Conservation (phyloP, 2,329 filamentous ascomycete genomes). For the Trichoderma sp. region DNA sequence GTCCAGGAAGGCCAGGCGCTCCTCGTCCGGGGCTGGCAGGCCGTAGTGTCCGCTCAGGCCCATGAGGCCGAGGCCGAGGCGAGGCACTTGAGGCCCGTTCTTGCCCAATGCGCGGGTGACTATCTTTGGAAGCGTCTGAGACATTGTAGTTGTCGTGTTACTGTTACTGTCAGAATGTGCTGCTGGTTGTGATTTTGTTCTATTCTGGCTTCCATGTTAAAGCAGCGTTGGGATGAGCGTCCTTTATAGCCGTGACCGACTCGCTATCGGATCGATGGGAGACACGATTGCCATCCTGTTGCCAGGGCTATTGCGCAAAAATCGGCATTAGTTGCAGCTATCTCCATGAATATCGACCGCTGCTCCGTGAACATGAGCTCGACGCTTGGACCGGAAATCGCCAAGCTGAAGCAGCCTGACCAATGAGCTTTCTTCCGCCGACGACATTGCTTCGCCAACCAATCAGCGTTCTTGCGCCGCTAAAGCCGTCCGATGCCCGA, state of each 20-base stretch:
- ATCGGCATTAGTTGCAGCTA: not conserved
- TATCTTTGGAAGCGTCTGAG: constrained; percentile 3
- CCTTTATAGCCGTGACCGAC: not conserved
- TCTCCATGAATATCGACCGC: not conserved
- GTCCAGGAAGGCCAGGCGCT: constrained; percentile 56
- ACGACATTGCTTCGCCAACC: constrained; percentile 1
- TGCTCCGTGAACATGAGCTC: not conserved
- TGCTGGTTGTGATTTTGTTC: not conserved
- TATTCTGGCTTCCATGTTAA: not conserved
- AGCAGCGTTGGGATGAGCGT: not conserved
- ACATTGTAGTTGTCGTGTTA: not conserved
- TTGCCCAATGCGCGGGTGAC: constrained; percentile 47
- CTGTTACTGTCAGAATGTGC: not conserved
- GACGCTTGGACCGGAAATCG: not conserved
- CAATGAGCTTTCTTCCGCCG: constrained; percentile 24
- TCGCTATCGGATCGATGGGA: not conserved
- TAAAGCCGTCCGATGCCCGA: constrained; percentile 10
- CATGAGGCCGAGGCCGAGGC: constrained; percentile 60
- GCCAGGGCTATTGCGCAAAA: not conserved
- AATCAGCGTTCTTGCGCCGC: constrained; percentile 21
- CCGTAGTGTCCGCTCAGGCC: constrained; percentile 48
- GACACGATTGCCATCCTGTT: not conserved
- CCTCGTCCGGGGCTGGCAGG: constrained; percentile 48
- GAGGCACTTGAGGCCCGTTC: constrained; percentile 53
- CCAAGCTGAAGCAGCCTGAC: not conserved